A percentile compares a stretch with the other conserved stretches of the same genome.
Evolutionary conservation across 1,139 yeast genomes (phyloP).

Genomic region (Eremothecium coryli): DNA sequence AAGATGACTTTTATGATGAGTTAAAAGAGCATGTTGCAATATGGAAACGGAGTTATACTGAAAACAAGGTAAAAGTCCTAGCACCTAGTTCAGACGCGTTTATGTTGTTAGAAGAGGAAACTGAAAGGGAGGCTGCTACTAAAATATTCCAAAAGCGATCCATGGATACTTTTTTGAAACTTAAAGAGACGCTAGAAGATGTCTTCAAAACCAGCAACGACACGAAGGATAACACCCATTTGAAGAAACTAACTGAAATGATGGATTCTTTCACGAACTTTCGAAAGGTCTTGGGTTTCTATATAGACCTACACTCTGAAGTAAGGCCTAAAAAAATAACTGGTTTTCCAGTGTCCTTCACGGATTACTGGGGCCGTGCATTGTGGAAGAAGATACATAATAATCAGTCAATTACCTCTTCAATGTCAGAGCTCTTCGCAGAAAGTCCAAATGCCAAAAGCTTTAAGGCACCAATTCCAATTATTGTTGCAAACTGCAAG

Average conservation of each 20-base stretch:
- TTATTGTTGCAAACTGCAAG: slow-evolving; percentile 34
- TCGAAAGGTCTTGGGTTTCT: slow-evolving; percentile 37
- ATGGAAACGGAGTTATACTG: slow-evolving; percentile 11
- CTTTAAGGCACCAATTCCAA: slow-evolving; percentile 38
- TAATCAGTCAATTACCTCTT: slow-evolving; percentile 34
- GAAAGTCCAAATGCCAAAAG: slow-evolving; percentile 27
- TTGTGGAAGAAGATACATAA: slow-evolving; percentile 34
- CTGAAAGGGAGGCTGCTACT: slow-evolving; percentile 3
- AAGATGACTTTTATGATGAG: slow-evolving; percentile 21
- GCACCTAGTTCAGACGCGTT: not conserved
- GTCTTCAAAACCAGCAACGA: slow-evolving; percentile 6
- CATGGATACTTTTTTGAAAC: slow-evolving; percentile 6
- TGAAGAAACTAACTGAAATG: slow-evolving; percentile 8
- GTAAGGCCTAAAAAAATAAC: slow-evolving; percentile 41
- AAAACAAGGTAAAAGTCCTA: slow-evolving; percentile 1
- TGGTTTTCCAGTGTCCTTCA: slow-evolving; percentile 50
- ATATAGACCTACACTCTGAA: slow-evolving; percentile 44
- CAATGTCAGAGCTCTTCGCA: slow-evolving; percentile 28
- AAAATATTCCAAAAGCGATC: slow-evolving; percentile 8
- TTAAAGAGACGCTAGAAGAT: slow-evolving; percentile 7
- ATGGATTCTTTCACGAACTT: slow-evolving; percentile 25
- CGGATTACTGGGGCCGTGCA: slow-evolving; percentile 65
- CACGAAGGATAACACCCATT: slow-evolving; percentile 3
- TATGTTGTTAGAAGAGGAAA: not conserved
- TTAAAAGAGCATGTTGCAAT: slow-evolving; percentile 13